Evolutionary conservation across 805 yeast species (phyloP), one percentile per base, ranked within the genome.

Genomic region (Lachancea sp.): DNA sequence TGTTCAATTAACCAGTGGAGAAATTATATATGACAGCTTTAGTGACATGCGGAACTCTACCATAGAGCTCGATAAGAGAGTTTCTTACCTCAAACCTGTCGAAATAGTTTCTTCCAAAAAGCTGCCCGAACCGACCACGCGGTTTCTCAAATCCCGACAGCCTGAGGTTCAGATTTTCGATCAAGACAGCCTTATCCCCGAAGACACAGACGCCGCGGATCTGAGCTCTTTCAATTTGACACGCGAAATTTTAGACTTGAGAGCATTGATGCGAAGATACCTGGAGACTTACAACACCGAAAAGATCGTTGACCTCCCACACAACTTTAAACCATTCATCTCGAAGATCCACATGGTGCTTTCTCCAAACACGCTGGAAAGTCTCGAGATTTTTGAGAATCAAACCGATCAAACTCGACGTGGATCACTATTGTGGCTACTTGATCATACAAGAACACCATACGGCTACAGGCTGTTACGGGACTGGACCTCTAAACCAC

Each of bases 1-100:
- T 72, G 86, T 32, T 80, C 88, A 9, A 77, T 81, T 15, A 81
- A 85, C 60, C 81, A 81, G 90, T 0, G 96, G 96, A 0, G 86
- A 83, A 37, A 74, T 89, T 2, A 61, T 85, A 0, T 78, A 77
- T 50, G 98, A 93, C 60, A 64, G 65, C 8, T 88, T 93, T 57
- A 58, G 59, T 2, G 97, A 89, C 56, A 70, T 71, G 16, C 60
- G 67, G 10, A 42, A 44, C 49, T 45, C 77, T 10, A 70, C 82
- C n/a, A 73, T 68, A 35, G 82, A 82, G 50, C 63, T 91, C 17
- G 89, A 85, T 49, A 85, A 95, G 0, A 65, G 98, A 44, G 60
- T 88, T 7, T 65, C 77, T 37, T 88, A 86, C 60, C 65, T 90
- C 48, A 77, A 77, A 35, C 97, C 98, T 0, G 75, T 81, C 34